These are phyloP conservation scores for Boletus rubropictus DNA, from an alignment of 768 basidiomycete species.

Conservation along the genomic window DNA sequence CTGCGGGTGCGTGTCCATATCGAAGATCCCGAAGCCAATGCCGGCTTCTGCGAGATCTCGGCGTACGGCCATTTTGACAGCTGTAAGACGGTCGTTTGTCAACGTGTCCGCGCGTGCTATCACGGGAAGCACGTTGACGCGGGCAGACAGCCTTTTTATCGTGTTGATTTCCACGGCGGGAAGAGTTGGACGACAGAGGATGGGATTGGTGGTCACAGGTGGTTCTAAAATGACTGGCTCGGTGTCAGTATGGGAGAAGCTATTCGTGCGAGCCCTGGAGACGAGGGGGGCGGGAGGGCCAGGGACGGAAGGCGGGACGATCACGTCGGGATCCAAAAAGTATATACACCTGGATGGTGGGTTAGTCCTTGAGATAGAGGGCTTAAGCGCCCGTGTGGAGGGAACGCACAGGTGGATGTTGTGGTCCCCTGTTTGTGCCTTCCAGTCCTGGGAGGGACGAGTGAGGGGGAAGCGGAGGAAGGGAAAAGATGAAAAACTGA, in stretches of 20 bases:
- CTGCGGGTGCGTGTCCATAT: constrained; percentile 56
- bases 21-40: constrained; percentile 87
- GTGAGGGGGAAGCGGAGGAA: constrained; percentile 19
- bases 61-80: constrained; percentile 74
- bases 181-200: constrained; percentile 60
- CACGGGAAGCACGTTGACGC: constrained; percentile 86
- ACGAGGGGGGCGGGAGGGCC: constrained; percentile 63
- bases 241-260: constrained; percentile 64
- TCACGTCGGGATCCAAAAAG: constrained; percentile 79
- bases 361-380: constrained; percentile 16
- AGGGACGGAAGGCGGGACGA: constrained; percentile 65
- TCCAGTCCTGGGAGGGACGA: constrained; percentile 54
- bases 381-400: constrained; percentile 28
- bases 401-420: constrained; percentile 72
- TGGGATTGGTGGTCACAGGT: constrained; percentile 67
- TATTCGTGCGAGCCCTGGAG: constrained; percentile 62
- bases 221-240: constrained; percentile 79
- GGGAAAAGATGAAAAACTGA: constrained; percentile 39
- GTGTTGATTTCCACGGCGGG: constrained; percentile 67
- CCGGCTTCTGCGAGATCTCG: constrained; percentile 78
- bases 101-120: constrained; percentile 77
- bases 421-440: constrained; percentile 62
- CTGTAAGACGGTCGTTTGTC: constrained; percentile 74
- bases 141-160: constrained; percentile 71
- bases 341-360: constrained; percentile 63